Evolutionary conservation across 2,329 filamentous ascomycete genomes (phyloP).

Genomic region (Blumeriella jaapii): DNA sequence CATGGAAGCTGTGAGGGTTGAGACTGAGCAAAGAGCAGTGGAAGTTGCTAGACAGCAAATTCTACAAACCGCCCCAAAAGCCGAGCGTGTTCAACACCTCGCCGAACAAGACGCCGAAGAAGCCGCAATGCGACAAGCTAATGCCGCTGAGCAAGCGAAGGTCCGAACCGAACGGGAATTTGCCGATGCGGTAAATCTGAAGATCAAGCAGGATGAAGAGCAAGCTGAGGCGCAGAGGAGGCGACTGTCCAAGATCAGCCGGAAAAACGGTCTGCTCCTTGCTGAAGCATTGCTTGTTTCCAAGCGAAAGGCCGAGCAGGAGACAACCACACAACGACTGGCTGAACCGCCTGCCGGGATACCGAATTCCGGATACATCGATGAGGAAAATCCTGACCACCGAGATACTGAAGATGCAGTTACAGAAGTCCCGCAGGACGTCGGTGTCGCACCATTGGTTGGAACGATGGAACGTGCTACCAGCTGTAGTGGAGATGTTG

Average conservation of each 20-base stretch:
- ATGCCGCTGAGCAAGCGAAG: background rate
- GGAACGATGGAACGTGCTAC: background rate
- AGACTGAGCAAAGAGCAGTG: background rate
- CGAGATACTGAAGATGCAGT: background rate
- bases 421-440: background rate
- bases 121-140: background rate
- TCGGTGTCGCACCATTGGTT: background rate
- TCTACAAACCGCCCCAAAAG: background rate
- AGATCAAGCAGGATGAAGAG: background rate
- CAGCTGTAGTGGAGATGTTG: background rate
- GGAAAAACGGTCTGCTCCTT: background rate
- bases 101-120: slow-evolving; percentile 6
- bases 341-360: slow-evolving; percentile 3
- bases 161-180: background rate
- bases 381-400: too few species aligned
- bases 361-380: too few species aligned
- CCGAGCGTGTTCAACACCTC: background rate
- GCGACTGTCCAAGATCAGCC: background rate
- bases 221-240: background rate
- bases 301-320: background rate
- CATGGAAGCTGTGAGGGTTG: too few species aligned
- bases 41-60: slow-evolving; percentile 2
- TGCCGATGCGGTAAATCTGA: background rate
- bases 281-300: background rate
- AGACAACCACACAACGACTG: background rate